Evolutionary conservation across 2,329 filamentous ascomycete genomes (phyloP).

Genomic region (Paramyrothecium sp.): DNA sequence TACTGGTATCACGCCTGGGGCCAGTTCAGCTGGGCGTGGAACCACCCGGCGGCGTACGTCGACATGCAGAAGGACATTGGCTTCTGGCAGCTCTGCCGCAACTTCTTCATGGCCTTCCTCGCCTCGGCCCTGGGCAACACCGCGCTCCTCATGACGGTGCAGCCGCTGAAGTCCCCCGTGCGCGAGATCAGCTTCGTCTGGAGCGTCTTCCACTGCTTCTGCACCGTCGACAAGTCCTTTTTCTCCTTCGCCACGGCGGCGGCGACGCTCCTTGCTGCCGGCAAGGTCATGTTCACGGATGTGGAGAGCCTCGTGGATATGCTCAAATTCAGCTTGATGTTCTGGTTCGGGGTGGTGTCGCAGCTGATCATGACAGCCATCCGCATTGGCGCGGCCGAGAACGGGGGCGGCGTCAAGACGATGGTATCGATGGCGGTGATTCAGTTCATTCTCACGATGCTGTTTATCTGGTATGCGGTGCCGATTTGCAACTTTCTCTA

Average conservation of each 20-base stretch:
- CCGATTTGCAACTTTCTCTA: neutral
- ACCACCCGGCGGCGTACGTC: neutral
- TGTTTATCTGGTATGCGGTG: neutral
- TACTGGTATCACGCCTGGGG: slow-evolving; percentile 1
- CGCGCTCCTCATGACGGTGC: neutral
- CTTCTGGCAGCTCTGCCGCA: neutral
- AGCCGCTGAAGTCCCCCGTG: neutral
- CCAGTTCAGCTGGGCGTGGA: slow-evolving; percentile 1
- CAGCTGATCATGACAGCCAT: neutral
- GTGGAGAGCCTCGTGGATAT: neutral
- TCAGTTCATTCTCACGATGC: neutral
- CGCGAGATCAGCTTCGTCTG: neutral
- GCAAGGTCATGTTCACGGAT: neutral
- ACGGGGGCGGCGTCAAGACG: neutral
- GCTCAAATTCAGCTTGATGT: neutral
- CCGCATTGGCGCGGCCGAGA: neutral
- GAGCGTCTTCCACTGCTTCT: neutral
- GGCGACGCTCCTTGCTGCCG: neutral
- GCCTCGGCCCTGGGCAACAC: neutral
- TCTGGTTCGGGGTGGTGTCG: neutral
- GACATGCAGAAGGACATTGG: neutral
- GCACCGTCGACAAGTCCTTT: neutral
- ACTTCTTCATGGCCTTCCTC: neutral
- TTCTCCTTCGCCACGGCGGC: neutral
- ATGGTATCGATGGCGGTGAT: neutral